Conservation (phyloP, 192 early-diverging fungal genomes). For the Coemansia sp. region DNA sequence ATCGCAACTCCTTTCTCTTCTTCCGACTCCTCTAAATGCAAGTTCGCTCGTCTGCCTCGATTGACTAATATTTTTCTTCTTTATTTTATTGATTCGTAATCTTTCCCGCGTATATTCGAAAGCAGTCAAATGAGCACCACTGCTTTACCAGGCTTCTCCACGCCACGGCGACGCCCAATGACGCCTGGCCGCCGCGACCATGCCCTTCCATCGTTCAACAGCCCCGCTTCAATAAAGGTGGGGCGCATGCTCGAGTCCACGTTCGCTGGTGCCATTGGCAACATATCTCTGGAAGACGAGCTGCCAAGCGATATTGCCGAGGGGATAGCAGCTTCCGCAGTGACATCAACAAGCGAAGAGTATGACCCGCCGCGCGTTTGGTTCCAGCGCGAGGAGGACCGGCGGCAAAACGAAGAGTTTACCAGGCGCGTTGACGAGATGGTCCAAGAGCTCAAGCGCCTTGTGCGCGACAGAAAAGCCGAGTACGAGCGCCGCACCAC, state of each 20-base stretch:
- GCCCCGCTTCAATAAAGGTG: slow-evolving; percentile 38
- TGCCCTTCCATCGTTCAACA: slow-evolving; percentile 45
- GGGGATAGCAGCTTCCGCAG: slow-evolving; percentile 21
- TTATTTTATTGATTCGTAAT: background rate
- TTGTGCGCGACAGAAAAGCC: slow-evolving; percentile 33
- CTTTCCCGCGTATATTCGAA: background rate
- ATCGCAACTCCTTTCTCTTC: background rate
- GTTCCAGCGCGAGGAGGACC: slow-evolving; percentile 52
- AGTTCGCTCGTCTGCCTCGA: background rate
- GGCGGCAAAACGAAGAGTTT: slow-evolving; percentile 45
- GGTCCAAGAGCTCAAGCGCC: slow-evolving; percentile 47
- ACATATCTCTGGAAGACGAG: slow-evolving; percentile 25
- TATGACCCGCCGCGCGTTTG: slow-evolving; percentile 53
- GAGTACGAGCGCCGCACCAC: slow-evolving; percentile 27
- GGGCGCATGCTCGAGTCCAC: slow-evolving; percentile 40
- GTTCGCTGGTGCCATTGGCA: slow-evolving; percentile 1
- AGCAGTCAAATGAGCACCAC: background rate
- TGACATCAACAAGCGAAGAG: slow-evolving; percentile 30
- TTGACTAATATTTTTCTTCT: background rate
- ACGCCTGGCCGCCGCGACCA: slow-evolving; percentile 51
- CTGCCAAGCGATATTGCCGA: slow-evolving; percentile 32
- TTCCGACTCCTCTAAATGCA: background rate
- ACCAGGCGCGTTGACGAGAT: slow-evolving; percentile 43
- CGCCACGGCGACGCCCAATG: slow-evolving; percentile 45
- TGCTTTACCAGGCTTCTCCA: slow-evolving; percentile 24